Base-by-base conservation (phyloP, 768 basidiomycete species). In the Boletus fagicola region DNA sequence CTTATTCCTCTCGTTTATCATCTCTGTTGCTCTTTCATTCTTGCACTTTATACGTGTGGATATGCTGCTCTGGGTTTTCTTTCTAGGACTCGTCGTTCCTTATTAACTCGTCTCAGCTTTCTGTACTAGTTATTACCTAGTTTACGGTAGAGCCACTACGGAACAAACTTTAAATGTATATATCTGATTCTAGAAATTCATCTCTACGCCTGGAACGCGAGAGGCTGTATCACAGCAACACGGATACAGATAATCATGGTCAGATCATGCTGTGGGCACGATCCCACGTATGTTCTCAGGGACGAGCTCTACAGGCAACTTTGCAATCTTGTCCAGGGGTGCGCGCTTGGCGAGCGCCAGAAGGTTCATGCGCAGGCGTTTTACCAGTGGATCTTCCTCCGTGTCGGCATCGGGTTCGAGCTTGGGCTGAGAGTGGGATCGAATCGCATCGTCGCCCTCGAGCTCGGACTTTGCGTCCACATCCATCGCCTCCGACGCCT, bases 321-420 rank as follows among this genome's bases (percentile, higher is more conserved):
- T 77, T 16, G 84, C 85, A 52, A 90, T 86, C 56, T 80, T 83
- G 63, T 89, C 86, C 58, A 90, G 66, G 2, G 90, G 90, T 11
- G 88, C 88, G 7, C 88, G 80, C 66, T 90, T 90, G 55, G 87
- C 86, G 35, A 92, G 76, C 2, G 89, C 88, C 28, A 92, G 78
- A 30, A 92, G 75, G 66, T 90, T 91, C 61, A 92, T 75, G 39
- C 90, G 80, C 49, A 91, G 74, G 52, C 84, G 80, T 53, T 80
- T 79, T 64, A 85, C 48, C 18, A 75, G 62, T 3, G 80, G 76
- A 54, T 86, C 82, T 66, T 87, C 86, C 20, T 60, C 62, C 40
- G 6, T 16, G 5, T 47, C 49, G 5, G 28, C 52, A 0, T 55
- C 52, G 35, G 61, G 16, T 6, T 53, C 62, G 13, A 15, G 1